Conservation (phyloP, 2,329 filamentous ascomycete species). For the Xylaria sp. region DNA sequence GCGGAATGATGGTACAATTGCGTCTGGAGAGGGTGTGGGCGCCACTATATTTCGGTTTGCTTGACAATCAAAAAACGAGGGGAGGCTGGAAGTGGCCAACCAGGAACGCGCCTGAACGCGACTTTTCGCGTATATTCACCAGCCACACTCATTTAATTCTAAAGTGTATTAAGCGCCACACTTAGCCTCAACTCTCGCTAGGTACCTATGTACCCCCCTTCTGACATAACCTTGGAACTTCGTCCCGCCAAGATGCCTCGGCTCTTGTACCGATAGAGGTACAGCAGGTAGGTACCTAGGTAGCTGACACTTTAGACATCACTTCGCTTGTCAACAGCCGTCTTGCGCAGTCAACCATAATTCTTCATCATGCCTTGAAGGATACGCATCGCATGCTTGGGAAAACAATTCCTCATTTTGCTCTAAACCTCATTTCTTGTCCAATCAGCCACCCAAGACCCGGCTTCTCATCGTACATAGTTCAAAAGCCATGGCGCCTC, state of each 20-base stretch:
- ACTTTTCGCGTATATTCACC: slow-evolving; percentile 46
- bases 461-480: slow-evolving; percentile 13
- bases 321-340: slow-evolving; percentile 1
- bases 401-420: background rate
- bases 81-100: slow-evolving; percentile 43
- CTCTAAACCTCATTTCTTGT: background rate
- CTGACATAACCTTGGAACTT: too few species aligned
- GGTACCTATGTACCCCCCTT: too few species aligned
- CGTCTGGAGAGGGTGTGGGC: slow-evolving; percentile 45
- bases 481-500: slow-evolving; percentile 46
- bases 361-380: slow-evolving; percentile 2
- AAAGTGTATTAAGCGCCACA: background rate
- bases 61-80: slow-evolving; percentile 31
- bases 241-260: background rate
- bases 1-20: slow-evolving; percentile 42
- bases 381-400: slow-evolving; percentile 7
- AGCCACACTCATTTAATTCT: slow-evolving; percentile 45
- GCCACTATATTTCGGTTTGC: slow-evolving; percentile 7
- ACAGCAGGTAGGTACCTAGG: too few species aligned
- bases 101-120: slow-evolving; percentile 38
- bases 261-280: background rate
- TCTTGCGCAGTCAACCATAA: slow-evolving; percentile 15
- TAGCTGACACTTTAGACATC: background rate
- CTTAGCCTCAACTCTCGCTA: background rate
- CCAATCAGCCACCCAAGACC: background rate